Evolutionary conservation across 1,284 basidiomycete genomes (phyloP).

Genomic region (Ganoderma multipileum): DNA sequence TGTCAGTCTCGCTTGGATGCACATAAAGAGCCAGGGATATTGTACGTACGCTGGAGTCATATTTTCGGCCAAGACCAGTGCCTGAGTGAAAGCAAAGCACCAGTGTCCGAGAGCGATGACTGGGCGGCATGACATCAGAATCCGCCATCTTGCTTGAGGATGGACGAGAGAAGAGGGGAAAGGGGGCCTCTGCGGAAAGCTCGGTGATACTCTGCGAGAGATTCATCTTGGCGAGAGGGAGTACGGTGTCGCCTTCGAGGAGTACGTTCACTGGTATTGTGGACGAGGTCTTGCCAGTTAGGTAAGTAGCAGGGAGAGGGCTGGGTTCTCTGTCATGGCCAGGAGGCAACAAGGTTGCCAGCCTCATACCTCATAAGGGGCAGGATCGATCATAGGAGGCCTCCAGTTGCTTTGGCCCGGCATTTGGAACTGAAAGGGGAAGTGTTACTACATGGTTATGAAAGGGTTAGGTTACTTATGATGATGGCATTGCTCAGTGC

Average conservation of each 20-base stretch:
- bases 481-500: too few species aligned
- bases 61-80: constrained; percentile 64
- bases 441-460: too few species aligned
- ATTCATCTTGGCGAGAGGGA: too few species aligned
- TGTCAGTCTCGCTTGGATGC: too few species aligned
- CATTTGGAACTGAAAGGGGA: too few species aligned
- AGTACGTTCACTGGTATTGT: neutral
- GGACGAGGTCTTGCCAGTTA: constrained; percentile 19
- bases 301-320: too few species aligned
- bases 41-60: constrained; percentile 48
- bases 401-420: too few species aligned
- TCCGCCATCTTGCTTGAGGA: constrained; percentile 27
- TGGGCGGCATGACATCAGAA: constrained; percentile 36
- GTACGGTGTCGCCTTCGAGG: neutral
- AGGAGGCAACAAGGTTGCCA: too few species aligned
- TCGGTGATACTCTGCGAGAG: neutral
- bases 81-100: constrained; percentile 56
- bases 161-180: neutral
- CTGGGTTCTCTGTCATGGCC: too few species aligned
- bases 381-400: too few species aligned
- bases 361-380: too few species aligned
- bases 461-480: too few species aligned
- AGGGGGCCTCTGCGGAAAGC: neutral
- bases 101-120: constrained; percentile 38
- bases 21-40: constrained; percentile 41